Evolutionary conservation across 2,329 filamentous ascomycete genomes (phyloP).

Genomic region (Ceratocystis smalleyi): DNA sequence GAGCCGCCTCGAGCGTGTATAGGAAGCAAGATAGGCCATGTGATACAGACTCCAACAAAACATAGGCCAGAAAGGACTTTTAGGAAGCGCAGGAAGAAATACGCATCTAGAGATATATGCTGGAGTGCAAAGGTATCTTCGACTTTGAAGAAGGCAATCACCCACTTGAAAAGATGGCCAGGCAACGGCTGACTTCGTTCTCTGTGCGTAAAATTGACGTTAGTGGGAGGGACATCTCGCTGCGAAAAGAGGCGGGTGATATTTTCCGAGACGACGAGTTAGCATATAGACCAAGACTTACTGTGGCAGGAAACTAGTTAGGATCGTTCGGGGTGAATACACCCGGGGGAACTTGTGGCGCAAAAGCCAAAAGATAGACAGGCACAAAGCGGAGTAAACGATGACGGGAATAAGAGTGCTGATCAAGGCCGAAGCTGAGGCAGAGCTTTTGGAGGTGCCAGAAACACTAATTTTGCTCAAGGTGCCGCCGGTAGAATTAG

Average conservation of each 20-base stretch:
- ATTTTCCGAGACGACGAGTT: background rate
- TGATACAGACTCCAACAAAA: conserved; percentile 63
- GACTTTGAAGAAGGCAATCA: conserved; percentile 44
- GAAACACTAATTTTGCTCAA: conserved; percentile 24
- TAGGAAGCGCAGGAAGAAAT: conserved; percentile 74
- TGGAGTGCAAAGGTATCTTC: conserved; percentile 67
- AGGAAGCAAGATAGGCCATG: conserved; percentile 72
- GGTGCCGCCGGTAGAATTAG: conserved; percentile 27
- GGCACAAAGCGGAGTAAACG: conserved; percentile 32
- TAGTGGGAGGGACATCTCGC: conserved; percentile 12
- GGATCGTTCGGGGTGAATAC: conserved; percentile 39
- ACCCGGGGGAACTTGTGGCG: conserved; percentile 35
- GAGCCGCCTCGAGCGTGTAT: conserved; percentile 70
- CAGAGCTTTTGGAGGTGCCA: conserved; percentile 25
- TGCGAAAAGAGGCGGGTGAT: background rate
- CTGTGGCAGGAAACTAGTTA: conserved; percentile 35
- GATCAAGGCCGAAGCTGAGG: conserved; percentile 29
- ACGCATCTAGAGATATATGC: conserved; percentile 78
- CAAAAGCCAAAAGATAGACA: conserved; percentile 36
- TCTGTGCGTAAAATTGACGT: conserved; percentile 22
- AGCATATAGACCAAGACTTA: conserved; percentile 23
- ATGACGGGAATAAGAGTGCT: conserved; percentile 40
- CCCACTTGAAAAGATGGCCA: conserved; percentile 45
- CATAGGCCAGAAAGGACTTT: conserved; percentile 63
- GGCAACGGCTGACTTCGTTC: conserved; percentile 42